Evolutionary conservation across 2,329 filamentous ascomycete species (phyloP), one percentile per base, ranked within the genome.

Genomic region (Fusarium mangiferae): DNA sequence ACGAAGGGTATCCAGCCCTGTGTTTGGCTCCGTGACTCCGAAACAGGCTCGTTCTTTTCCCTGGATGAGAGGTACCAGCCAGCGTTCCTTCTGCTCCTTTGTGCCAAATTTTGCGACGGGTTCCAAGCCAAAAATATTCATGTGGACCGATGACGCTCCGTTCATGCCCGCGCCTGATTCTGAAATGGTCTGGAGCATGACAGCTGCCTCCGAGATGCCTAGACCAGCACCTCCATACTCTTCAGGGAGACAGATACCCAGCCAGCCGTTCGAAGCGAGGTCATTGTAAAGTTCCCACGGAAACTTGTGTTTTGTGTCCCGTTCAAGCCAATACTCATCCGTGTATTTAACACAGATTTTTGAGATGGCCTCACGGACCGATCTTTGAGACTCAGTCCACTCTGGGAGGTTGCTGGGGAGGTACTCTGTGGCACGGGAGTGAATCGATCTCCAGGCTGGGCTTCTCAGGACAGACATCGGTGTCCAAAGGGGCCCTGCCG

Each of bases 361-460:
- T 14, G 49, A 24, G 11, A 52, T 52, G 10, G 49, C 49, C 15
- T 52, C 49, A 15, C 49, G 49, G 3, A 52, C 49, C 4, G 30
- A 52, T 10, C 33, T 9, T 35, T 52, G 49, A 26, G 33, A 38
- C 17, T 38, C 49, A 36, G 33, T 52, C 49, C 49, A 52, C 26
- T 36, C 49, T 38, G 49, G 49, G 18, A 52, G n/a, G 35, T 52
- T 52, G n/a, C n/a, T 52, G 15, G 49, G 49, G n/a, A 52, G 35
- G 15, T 52, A 38, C 14, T 52, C 49, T 7, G 22, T 52, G 49
- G 33, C 49, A 4, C n/a, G 33, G 1, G 49, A 26, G n/a, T 52
- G 49, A 20, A 52, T 52, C 3, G 13, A 20, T 22, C 38, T 39
- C 12, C 10, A 8, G 38, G 20, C 20, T 39, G 20, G 12, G 20